Percentiles rank a stretch among this genome's conserved stretches.
These are phyloP conservation scores for Russula brevipes DNA, from an alignment of 768 basidiomycete species.

Conservation along the genomic window DNA sequence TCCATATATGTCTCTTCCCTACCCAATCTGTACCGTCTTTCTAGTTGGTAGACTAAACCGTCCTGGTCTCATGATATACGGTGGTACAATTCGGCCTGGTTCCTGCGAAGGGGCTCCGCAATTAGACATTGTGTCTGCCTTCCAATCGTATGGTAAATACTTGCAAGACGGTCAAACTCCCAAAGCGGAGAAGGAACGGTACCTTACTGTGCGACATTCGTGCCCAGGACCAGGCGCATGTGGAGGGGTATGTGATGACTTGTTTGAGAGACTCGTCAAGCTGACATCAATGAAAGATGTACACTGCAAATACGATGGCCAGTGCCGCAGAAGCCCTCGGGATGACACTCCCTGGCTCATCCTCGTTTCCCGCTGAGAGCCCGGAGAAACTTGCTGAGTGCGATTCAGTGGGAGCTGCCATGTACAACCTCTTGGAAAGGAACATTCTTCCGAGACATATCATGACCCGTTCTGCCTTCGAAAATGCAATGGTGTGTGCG, in stretches of 20 bases:
- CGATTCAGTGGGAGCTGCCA: constrained; percentile 69
- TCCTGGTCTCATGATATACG: constrained; percentile 96
- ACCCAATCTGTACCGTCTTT: neutral
- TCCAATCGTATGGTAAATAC: constrained; percentile 96
- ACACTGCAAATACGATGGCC: constrained; percentile 98
- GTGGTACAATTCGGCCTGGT: constrained; percentile 90
- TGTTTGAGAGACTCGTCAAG: neutral
- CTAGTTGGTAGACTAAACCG: constrained; percentile 87
- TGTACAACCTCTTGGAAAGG: constrained; percentile 82
- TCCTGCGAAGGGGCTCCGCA: constrained; percentile 84
- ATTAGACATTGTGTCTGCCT: constrained; percentile 94
- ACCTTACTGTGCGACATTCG: constrained; percentile 83
- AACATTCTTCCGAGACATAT: constrained; percentile 93
- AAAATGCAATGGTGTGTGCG: constrained; percentile 85
- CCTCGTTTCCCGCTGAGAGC: constrained; percentile 92
- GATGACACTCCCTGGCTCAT: constrained; percentile 96
- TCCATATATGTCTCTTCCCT: constrained; percentile 2
- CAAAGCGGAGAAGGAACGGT: constrained; percentile 77
- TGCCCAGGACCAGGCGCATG: constrained; percentile 99
- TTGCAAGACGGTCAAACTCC: constrained; percentile 82
- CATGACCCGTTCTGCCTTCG: constrained; percentile 95
- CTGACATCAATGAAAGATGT: constrained; percentile 58
- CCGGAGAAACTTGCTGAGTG: constrained; percentile 85
- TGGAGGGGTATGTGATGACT: constrained; percentile 63
- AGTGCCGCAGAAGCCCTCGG: constrained; percentile 92